These are phyloP conservation scores for Antitrichia curtipendula DNA, from an alignment of 225 moss, liverwort and hornwort genomes.

Conservation along the genomic window DNA sequence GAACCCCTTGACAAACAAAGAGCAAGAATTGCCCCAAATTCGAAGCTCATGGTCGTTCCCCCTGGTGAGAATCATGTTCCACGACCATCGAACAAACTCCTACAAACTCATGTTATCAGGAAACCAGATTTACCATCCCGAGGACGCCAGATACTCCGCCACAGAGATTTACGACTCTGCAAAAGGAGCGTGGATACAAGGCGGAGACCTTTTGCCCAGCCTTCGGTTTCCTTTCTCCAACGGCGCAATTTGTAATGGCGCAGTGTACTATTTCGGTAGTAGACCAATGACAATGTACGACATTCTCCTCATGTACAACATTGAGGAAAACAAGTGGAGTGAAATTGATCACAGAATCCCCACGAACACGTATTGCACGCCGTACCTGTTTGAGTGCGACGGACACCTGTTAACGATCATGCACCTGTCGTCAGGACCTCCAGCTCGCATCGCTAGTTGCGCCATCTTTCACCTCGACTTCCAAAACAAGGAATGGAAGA, in stretches of 20 bases:
- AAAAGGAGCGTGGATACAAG: not conserved
- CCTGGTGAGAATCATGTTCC: slow-evolving; percentile 30
- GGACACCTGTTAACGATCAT: slow-evolving; percentile 20
- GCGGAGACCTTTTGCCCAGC: slow-evolving; percentile 9
- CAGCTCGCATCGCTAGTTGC: slow-evolving; percentile 5
- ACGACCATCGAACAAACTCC: slow-evolving; percentile 1
- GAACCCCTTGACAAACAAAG: slow-evolving; percentile 28
- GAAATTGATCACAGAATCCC: slow-evolving; percentile 22
- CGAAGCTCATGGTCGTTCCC: slow-evolving; percentile 22
- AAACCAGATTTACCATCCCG: slow-evolving; percentile 23
- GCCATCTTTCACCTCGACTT: slow-evolving; percentile 26
- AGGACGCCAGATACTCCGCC: slow-evolving; percentile 9
- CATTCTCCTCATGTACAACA: slow-evolving; percentile 18
- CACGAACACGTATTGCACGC: slow-evolving; percentile 14
- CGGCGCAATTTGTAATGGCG: slow-evolving; percentile 25
- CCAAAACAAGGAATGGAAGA: slow-evolving; percentile 13
- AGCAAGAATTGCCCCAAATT: not conserved
- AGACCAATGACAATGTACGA: slow-evolving; percentile 34
- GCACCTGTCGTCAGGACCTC: slow-evolving; percentile 7
- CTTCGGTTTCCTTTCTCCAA: slow-evolving; percentile 31
- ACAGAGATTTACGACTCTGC: slow-evolving; percentile 29
- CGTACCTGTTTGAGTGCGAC: slow-evolving; percentile 25
- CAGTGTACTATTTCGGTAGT: slow-evolving; percentile 29
- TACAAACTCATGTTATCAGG: slow-evolving; percentile 30
- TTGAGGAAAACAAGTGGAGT: slow-evolving; percentile 25